Percentiles rank a stretch among this genome's conserved stretches.
Evolutionary conservation across 176 grass and related monocot species (phyloP).

Genomic region (Rhipidocladum racemiflorum): DNA sequence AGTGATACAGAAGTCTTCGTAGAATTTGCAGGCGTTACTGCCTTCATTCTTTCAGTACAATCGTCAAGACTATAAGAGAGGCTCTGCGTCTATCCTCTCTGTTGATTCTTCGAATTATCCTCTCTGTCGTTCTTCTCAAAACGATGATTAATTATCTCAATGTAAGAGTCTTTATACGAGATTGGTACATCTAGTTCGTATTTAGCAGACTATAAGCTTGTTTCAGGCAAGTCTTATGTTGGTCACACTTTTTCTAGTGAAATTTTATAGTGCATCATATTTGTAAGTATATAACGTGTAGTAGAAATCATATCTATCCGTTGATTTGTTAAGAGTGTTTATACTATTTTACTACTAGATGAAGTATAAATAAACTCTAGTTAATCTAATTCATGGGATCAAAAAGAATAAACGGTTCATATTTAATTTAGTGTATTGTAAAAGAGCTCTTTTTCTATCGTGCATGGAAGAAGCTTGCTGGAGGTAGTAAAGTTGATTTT

Average conservation of each 20-base stretch:
- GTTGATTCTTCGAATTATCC: background rate
- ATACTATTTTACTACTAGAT: too few species aligned
- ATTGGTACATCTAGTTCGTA: background rate
- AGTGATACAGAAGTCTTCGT: background rate
- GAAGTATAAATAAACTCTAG: too few species aligned
- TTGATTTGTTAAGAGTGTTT: too few species aligned
- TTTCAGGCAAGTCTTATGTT: background rate
- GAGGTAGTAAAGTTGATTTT: background rate
- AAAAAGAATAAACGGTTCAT: too few species aligned
- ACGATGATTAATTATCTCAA: background rate
- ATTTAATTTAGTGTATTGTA: too few species aligned
- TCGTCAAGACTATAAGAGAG: background rate
- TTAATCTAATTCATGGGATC: too few species aligned
- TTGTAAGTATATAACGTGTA: too few species aligned
- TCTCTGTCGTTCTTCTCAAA: background rate
- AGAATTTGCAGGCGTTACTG: background rate
- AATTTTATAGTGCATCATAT: too few species aligned
- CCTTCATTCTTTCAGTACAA: background rate
- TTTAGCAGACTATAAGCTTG: background rate
- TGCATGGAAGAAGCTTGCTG: too few species aligned
- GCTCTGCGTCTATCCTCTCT: background rate
- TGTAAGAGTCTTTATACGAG: background rate
- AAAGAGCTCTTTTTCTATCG: too few species aligned
- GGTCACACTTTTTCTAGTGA: background rate
- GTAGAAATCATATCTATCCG: too few species aligned